A percentile compares a stretch with the other conserved stretches of the same genome.
phyloP scores from a whole-genome alignment of 306 rosid genomes.

The Prunus campanulata region DNA sequence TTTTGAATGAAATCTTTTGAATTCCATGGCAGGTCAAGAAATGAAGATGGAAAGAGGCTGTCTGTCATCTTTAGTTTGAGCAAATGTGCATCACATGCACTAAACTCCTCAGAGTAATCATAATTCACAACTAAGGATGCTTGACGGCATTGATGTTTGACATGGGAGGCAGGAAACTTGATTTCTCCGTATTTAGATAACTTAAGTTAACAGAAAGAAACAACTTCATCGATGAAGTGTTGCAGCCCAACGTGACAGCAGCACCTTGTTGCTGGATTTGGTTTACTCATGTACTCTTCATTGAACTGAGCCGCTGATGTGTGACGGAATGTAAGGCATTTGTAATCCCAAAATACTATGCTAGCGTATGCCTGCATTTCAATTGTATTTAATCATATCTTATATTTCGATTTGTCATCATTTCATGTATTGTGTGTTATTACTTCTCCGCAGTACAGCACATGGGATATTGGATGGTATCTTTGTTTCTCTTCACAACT shows the following conservation, averaged over 20 bases:
- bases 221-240: slow-evolving; percentile 3
- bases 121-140: slow-evolving; percentile 30
- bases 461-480: not conserved
- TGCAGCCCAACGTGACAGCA: slow-evolving; percentile 15
- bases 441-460: not conserved
- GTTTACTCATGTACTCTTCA: not conserved
- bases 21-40: slow-evolving; percentile 46
- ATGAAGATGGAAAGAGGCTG: slow-evolving; percentile 32
- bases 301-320: slow-evolving; percentile 7
- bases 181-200: not conserved
- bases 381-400: not conserved
- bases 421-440: not conserved
- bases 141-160: slow-evolving; percentile 22
- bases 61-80: not conserved
- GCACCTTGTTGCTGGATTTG: slow-evolving; percentile 25
- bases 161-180: slow-evolving; percentile 23
- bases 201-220: slow-evolving; percentile 19
- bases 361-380: not conserved
- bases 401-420: not conserved
- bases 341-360: slow-evolving; percentile 3
- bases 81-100: not conserved
- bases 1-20: slow-evolving; percentile 1
- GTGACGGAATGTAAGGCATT: slow-evolving; percentile 15
- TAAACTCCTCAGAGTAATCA: slow-evolving; percentile 22
- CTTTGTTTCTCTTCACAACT: not conserved